Conservation (phyloP, 2,329 filamentous ascomycete species). For the Trichoderma afroharzianum region DNA sequence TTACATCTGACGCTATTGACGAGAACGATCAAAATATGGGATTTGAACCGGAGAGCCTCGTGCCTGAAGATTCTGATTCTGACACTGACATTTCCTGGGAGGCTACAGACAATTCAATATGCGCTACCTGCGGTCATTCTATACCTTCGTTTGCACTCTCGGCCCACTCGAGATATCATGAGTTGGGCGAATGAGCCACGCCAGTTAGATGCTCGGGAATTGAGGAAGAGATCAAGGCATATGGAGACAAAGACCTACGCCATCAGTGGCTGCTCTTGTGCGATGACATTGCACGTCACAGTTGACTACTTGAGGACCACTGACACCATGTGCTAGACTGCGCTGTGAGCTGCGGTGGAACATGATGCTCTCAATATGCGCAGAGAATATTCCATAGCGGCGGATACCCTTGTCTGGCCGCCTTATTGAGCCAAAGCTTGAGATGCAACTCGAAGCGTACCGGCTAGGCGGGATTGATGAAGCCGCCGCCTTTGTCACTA, state of each 20-base stretch:
- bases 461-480: background rate
- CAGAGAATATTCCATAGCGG: background rate
- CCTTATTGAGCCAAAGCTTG: background rate
- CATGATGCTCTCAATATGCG: background rate
- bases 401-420: background rate
- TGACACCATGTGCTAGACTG: background rate
- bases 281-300: background rate
- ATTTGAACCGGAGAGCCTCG: slow-evolving; percentile 23
- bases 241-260: background rate
- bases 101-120: slow-evolving; percentile 31
- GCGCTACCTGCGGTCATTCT: slow-evolving; percentile 48
- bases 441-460: background rate
- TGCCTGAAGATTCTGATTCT: slow-evolving; percentile 21
- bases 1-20: slow-evolving; percentile 35
- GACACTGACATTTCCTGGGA: slow-evolving; percentile 29
- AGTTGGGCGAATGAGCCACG: slow-evolving; percentile 27
- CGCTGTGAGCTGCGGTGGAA: background rate
- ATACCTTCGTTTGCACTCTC: slow-evolving; percentile 57
- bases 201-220: background rate
- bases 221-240: background rate
- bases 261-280: background rate
- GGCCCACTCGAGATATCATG: slow-evolving; percentile 46
- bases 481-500: background rate
- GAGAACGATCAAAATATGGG: slow-evolving; percentile 15
- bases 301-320: background rate